Evolutionary conservation across 176 grass and related monocot genomes (phyloP).

Genomic region (Rhipidocladum racemiflorum): DNA sequence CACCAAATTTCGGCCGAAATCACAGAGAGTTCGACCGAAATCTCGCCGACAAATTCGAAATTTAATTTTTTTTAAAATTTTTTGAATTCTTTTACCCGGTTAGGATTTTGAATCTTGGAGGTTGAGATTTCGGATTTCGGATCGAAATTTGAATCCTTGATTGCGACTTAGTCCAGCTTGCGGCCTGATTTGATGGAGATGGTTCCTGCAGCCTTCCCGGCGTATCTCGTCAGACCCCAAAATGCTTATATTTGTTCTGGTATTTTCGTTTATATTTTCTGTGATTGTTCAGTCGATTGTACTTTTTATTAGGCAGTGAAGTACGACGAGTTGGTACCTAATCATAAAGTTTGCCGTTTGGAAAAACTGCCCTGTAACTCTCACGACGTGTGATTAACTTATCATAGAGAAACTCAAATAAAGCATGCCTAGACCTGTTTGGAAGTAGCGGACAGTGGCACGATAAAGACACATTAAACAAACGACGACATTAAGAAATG

Average conservation of each 20-base stretch:
- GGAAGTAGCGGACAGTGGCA: not conserved
- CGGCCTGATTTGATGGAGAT: constrained; percentile 28
- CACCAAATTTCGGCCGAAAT: too few species aligned
- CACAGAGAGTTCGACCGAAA: too few species aligned
- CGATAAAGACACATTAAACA: constrained; percentile 34
- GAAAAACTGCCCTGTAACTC: not conserved
- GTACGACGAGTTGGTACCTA: not conserved
- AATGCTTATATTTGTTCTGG: not conserved
- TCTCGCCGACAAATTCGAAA: too few species aligned
- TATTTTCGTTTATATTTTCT: not conserved
- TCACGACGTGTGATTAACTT: not conserved
- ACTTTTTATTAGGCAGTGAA: not conserved
- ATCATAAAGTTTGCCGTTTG: not conserved
- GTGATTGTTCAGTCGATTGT: not conserved
- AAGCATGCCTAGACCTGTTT: not conserved
- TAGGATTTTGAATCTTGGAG: too few species aligned
- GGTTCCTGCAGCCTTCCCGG: not conserved
- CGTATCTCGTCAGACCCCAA: not conserved
- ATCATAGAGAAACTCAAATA: not conserved
- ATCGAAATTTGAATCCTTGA: too few species aligned
- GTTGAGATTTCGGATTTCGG: too few species aligned
- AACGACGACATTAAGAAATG: not conserved
- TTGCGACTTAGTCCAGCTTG: too few species aligned
- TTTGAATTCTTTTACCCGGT: too few species aligned
- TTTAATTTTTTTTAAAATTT: too few species aligned